Evolutionary conservation across 2,329 filamentous ascomycete genomes (phyloP), one percentile per base, ranked within the genome.

Genomic region (Xylaria polymorpha): DNA sequence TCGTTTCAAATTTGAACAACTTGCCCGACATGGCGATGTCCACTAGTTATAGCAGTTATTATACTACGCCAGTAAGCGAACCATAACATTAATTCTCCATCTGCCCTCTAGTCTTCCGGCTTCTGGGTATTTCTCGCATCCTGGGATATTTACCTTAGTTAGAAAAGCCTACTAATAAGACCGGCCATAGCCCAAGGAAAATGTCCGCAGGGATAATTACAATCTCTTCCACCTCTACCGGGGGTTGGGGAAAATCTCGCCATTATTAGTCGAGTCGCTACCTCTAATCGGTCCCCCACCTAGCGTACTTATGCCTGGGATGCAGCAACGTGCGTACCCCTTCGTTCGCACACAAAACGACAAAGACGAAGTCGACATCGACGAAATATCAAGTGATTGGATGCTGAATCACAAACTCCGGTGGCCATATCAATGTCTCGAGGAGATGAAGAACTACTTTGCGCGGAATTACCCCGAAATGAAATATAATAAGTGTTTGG

Each of bases 401-500:
- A 14, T 37, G 51, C 3, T 37, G 51, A 15, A 58, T 1, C 8
- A 6, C 2, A 50, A 29, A 18, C 5, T 61, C 20, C 18, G 18
- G 14, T 37, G 22, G 51, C 32, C 51, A 18, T 56, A 14, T 15
- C 3, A 32, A 4, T 9, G 6, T 3, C 1, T 51, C 7, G 29
- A 9, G 12, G 8, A 0, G 0, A 2, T 72, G 55, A 64, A 64
- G 46, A 1, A n/a, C 0, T 8, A 64, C 41, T 71, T 70, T 44
- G 44, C 22, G 14, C 9, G 6, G 15, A 3, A 41, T 0, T 15
- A 32, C 14, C 67, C 55, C 7, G 12, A n/a, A 3, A 29, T 67
- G 4, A 41, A 8, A 20, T 70, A 72, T 44, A 37, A 44, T 0
- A 64, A n/a, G 6, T 69, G 66, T 46, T 25, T 71, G 3, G 71